Percentiles rank a stretch among this genome's conserved stretches.
These are phyloP conservation scores for Leucosporidium creatinivorum DNA, from an alignment of 768 basidiomycete species.

Conservation along the genomic window DNA sequence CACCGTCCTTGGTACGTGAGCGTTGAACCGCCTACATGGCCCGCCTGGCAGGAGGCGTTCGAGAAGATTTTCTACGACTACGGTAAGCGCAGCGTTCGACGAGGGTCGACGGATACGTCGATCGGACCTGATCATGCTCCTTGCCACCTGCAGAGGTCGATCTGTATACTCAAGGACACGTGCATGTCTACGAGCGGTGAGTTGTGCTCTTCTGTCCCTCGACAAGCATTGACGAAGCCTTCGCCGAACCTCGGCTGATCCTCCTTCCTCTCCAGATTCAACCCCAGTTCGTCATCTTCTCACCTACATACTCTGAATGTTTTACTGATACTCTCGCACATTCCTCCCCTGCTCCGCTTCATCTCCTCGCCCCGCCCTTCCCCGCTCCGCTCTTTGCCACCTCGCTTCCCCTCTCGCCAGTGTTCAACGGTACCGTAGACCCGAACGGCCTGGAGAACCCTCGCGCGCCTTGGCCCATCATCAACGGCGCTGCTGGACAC, in stretches of 20 bases:
- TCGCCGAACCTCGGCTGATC: too few relatives aligned
- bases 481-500: neutral
- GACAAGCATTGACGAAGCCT: too few relatives aligned
- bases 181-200: conserved; percentile 12
- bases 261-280: neutral
- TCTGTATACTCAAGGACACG: neutral
- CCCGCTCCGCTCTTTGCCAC: too few relatives aligned
- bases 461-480: conserved; percentile 4
- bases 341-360: too few relatives aligned
- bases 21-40: neutral
- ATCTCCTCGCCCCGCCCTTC: too few relatives aligned
- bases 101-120: too few relatives aligned
- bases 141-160: conserved; percentile 19
- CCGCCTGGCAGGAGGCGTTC: conserved; percentile 36
- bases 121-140: too few relatives aligned
- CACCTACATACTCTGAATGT: too few relatives aligned
- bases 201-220: too few relatives aligned
- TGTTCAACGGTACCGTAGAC: conserved; percentile 25
- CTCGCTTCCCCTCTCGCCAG: too few relatives aligned
- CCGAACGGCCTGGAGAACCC: conserved; percentile 14
- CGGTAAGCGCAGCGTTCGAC: neutral
- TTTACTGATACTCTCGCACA: too few relatives aligned
- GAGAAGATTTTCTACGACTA: conserved; percentile 36
- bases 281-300: neutral
- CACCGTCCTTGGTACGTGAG: conserved; percentile 25